A percentile compares a stretch with the other conserved stretches of the same genome.
Conservation (phyloP, 192 early-diverging fungal genomes). For the Linnemannia exigua region DNA sequence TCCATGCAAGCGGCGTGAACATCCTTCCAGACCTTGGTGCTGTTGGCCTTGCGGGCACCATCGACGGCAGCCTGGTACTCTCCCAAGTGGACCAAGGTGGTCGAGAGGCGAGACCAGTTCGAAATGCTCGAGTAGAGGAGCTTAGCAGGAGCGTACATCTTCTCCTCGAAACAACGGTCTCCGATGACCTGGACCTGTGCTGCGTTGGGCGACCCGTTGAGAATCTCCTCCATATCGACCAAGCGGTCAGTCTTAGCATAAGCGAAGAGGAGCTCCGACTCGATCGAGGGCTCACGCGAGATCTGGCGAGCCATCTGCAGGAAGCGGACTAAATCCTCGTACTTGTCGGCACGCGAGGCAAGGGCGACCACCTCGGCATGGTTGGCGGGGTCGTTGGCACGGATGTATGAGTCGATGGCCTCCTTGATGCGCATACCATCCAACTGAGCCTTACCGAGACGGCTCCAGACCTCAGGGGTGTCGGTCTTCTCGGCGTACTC, state of each 20-base stretch:
- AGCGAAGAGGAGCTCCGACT: constrained; percentile 95
- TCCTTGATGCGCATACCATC: constrained; percentile 93
- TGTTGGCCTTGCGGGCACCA: constrained; percentile 98
- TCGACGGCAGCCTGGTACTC: constrained; percentile 98
- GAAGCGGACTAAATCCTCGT: constrained; percentile 93
- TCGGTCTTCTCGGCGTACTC: constrained; percentile 97
- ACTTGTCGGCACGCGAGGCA: constrained; percentile 89
- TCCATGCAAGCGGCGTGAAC: constrained; percentile 98
- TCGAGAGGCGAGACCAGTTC: constrained; percentile 96
- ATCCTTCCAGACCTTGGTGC: constrained; percentile 99
- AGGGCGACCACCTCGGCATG: constrained; percentile 90
- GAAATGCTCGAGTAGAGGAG: constrained; percentile 96
- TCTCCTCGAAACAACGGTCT: constrained; percentile 95
- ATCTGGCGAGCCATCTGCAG: constrained; percentile 95
- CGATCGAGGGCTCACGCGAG: constrained; percentile 93
- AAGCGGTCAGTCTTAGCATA: constrained; percentile 96
- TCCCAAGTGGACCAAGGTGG: constrained; percentile 93
- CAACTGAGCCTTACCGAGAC: constrained; percentile 96
- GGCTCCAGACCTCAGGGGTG: constrained; percentile 92
- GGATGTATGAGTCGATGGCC: constrained; percentile 97
- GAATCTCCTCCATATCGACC: constrained; percentile 95
- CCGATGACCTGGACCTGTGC: constrained; percentile 95
- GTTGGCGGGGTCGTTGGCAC: constrained; percentile 93
- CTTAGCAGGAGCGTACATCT: constrained; percentile 94
- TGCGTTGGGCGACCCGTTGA: constrained; percentile 88